Conservation (phyloP, 176 grass and related monocot genomes). For the Zoysia japonica region DNA sequence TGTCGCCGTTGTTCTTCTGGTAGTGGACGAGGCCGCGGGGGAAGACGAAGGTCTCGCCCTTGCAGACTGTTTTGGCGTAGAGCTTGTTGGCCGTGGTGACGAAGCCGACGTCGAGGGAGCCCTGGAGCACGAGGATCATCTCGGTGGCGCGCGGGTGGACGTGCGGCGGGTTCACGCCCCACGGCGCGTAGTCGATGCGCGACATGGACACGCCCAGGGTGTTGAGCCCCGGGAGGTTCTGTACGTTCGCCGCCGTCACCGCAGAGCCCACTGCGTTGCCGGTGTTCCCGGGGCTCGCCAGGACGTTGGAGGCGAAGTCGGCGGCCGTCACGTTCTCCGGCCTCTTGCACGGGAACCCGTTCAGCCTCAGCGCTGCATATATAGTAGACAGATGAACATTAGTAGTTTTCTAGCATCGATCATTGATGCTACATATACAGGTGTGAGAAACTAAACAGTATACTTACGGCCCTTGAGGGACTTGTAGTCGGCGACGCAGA, state of each 20-base stretch:
- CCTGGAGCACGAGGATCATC: slow-evolving; percentile 58
- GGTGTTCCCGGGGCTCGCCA: slow-evolving; percentile 40
- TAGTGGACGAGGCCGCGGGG: slow-evolving; percentile 65
- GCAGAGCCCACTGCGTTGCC: slow-evolving; percentile 41
- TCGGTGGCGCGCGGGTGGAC: slow-evolving; percentile 76
- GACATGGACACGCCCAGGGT: slow-evolving; percentile 66
- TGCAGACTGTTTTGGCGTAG: slow-evolving; percentile 47
- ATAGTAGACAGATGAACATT: too few relatives aligned
- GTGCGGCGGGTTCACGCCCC: slow-evolving; percentile 71
- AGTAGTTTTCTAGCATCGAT: too few relatives aligned
- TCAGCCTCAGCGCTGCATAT: slow-evolving; percentile 52
- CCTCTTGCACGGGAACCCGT: slow-evolving; percentile 72
- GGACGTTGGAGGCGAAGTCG: slow-evolving; percentile 59
- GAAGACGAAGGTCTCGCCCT: slow-evolving; percentile 67
- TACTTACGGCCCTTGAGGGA: slow-evolving; percentile 56
- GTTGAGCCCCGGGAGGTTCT: slow-evolving; percentile 61
- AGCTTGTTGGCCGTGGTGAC: slow-evolving; percentile 60
- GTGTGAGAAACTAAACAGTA: too few relatives aligned
- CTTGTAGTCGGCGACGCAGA: slow-evolving; percentile 82
- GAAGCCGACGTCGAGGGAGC: slow-evolving; percentile 72
- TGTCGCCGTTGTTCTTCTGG: slow-evolving; percentile 52
- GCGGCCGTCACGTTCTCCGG: slow-evolving; percentile 51
- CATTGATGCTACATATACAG: neutral
- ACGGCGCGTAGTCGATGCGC: slow-evolving; percentile 62
- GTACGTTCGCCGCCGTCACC: slow-evolving; percentile 53